Percentiles rank a stretch among this genome's conserved stretches.
These are phyloP conservation scores for Pestalotiopsis fici DNA, from an alignment of 2,329 filamentous ascomycete genomes.

Conservation along the genomic window DNA sequence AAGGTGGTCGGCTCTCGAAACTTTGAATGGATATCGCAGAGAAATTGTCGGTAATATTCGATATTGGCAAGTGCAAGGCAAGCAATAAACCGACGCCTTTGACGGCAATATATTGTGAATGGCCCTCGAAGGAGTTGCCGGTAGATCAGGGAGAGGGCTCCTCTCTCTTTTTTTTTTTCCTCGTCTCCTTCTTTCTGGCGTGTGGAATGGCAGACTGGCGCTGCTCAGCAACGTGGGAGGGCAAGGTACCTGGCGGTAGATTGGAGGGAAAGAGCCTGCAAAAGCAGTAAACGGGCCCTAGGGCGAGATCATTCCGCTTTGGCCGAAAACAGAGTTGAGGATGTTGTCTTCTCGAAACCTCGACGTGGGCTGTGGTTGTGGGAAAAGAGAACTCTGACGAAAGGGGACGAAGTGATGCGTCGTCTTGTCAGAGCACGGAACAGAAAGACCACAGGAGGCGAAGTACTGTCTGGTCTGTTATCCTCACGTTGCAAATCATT, in stretches of 20 bases:
- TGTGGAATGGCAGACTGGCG: not conserved
- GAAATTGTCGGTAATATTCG: not conserved
- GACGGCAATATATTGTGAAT: not conserved
- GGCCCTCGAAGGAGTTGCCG: not conserved
- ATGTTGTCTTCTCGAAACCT: not conserved
- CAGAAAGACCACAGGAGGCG: not conserved
- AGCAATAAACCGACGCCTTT: not conserved
- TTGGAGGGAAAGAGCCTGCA: not conserved
- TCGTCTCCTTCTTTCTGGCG: not conserved
- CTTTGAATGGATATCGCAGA: not conserved
- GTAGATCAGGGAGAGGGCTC: not conserved
- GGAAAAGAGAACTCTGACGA: not conserved
- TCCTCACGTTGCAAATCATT: not conserved
- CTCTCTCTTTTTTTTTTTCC: no score
- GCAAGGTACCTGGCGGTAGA: not conserved
- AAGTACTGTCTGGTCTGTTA: not conserved
- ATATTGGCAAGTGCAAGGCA: not conserved
- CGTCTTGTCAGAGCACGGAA: not conserved
- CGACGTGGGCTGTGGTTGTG: not conserved
- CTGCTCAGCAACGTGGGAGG: not conserved
- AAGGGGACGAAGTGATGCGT: not conserved
- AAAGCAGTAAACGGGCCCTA: not conserved
- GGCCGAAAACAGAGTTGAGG: not conserved
- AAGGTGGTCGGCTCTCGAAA: not conserved
- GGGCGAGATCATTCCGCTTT: constrained; percentile 5